These are phyloP conservation scores for Rhodotorula sp. DNA, from an alignment of 1,284 basidiomycete species.

Conservation along the genomic window DNA sequence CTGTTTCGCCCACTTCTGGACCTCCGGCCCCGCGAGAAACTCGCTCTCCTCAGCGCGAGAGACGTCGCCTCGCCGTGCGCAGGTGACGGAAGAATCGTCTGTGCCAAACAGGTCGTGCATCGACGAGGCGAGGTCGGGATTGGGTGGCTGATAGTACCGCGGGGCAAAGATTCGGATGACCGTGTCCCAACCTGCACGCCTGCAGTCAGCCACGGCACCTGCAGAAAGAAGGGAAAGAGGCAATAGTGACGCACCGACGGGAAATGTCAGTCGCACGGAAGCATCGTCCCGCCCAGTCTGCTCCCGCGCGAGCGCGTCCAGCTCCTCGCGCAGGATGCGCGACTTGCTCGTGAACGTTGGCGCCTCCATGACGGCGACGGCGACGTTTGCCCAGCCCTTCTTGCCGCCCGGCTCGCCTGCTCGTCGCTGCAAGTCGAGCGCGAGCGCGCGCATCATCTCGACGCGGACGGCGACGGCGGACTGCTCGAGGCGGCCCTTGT, in stretches of 20 bases:
- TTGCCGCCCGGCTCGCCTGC: conserved; percentile 18
- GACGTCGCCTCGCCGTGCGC: conserved; percentile 61
- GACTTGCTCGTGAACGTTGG: conserved; percentile 89
- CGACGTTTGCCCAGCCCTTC: conserved; percentile 59
- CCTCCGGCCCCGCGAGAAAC: conserved; percentile 53
- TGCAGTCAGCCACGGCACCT: too few species aligned
- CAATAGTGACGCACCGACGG: conserved; percentile 55
- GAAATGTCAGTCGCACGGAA: conserved; percentile 61
- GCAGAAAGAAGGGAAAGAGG: background rate
- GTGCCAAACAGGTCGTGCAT: conserved; percentile 63
- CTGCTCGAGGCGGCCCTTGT: conserved; percentile 63
- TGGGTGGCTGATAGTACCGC: conserved; percentile 66
- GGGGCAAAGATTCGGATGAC: conserved; percentile 78
- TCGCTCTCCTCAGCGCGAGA: conserved; percentile 46
- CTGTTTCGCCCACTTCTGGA: conserved; percentile 55
- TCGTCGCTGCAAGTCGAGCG: conserved; percentile 39
- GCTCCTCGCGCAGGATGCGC: conserved; percentile 54
- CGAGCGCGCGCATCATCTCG: conserved; percentile 51
- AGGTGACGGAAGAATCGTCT: conserved; percentile 67
- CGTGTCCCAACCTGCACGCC: conserved; percentile 64
- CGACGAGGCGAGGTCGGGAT: conserved; percentile 59
- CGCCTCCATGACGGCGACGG: conserved; percentile 79
- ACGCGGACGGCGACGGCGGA: conserved; percentile 58
- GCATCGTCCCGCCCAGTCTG: conserved; percentile 23
- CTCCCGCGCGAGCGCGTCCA: conserved; percentile 2